These are phyloP conservation scores for Pseudognaphalium luteoalbum DNA, from an alignment of 129 eudicot species.

Conservation along the genomic window DNA sequence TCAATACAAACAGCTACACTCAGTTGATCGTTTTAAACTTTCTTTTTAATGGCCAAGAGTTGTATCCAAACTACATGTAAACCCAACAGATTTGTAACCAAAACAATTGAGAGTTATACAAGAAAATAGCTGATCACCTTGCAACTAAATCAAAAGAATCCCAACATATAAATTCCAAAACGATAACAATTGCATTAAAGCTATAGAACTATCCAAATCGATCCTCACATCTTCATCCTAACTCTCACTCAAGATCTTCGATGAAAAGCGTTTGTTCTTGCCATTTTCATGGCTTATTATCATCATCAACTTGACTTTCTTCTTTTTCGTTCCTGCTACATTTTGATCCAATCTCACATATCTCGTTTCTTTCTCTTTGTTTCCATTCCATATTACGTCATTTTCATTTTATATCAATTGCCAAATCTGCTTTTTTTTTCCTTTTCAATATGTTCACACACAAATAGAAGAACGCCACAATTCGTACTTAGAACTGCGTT, in stretches of 20 bases:
- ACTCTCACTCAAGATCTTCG: constrained; percentile 8
- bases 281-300: constrained; percentile 15
- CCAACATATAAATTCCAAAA: neutral
- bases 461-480: constrained; percentile 28
- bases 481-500: neutral
- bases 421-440: constrained; percentile 28
- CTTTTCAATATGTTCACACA: constrained; percentile 22
- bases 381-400: constrained; percentile 2
- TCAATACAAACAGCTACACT: no score
- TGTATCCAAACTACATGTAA: neutral
- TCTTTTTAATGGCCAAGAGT: neutral
- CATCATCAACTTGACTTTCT: neutral
- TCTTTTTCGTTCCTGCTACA: constrained; percentile 1
- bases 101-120: constrained; percentile 8
- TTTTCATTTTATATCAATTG: constrained; percentile 1
- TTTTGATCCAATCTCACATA: neutral
- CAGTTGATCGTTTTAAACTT: no score
- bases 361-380: constrained; percentile 21
- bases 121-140: constrained; percentile 21
- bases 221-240: constrained; percentile 2
- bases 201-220: neutral
- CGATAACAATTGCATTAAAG: neutral
- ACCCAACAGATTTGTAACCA: constrained; percentile 1
- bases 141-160: constrained; percentile 16
- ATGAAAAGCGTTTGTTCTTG: neutral